A percentile compares a stretch with the other conserved stretches of the same genome.
These are phyloP conservation scores for Epichloe elymi DNA, from an alignment of 2,329 filamentous ascomycete species.

Conservation along the genomic window DNA sequence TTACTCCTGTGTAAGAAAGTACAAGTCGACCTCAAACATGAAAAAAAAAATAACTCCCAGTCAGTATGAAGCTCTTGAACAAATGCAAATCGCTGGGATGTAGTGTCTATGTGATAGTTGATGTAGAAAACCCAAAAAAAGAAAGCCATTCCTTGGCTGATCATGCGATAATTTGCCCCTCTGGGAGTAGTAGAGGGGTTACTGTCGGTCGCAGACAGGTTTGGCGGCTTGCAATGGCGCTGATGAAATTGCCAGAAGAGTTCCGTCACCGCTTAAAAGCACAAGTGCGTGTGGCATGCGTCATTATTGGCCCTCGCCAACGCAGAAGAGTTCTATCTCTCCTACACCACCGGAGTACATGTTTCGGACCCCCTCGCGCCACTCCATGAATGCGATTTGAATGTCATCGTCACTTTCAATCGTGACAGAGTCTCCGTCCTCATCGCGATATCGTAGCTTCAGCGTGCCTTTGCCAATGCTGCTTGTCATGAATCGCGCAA, in stretches of 20 bases:
- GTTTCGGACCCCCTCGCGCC: constrained; percentile 57
- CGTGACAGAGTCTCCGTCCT: constrained; percentile 83
- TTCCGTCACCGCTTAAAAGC: neutral
- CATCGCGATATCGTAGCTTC: constrained; percentile 80
- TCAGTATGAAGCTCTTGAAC: constrained; percentile 1
- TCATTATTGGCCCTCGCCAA: constrained; percentile 30
- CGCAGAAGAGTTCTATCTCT: constrained; percentile 81
- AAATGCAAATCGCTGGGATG: constrained; percentile 15
- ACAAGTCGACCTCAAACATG: neutral
- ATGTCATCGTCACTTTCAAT: constrained; percentile 96
- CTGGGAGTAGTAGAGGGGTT: neutral
- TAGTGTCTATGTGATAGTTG: constrained; percentile 16
- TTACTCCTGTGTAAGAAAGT: neutral
- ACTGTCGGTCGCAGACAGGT: neutral
- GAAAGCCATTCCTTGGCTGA: neutral
- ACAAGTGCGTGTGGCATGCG: neutral
- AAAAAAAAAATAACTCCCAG: constrained; percentile 1
- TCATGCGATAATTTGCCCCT: neutral
- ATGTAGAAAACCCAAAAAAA: neutral
- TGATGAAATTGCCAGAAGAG: neutral
- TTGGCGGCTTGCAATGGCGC: neutral
- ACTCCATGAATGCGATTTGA: constrained; percentile 87
- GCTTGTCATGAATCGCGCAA: constrained; percentile 72
- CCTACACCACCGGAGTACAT: constrained; percentile 58
- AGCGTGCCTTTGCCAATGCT: constrained; percentile 73